These are phyloP conservation scores for Parsonsia alboflavescens DNA, from an alignment of 257 asterid species.

Conservation along the genomic window DNA sequence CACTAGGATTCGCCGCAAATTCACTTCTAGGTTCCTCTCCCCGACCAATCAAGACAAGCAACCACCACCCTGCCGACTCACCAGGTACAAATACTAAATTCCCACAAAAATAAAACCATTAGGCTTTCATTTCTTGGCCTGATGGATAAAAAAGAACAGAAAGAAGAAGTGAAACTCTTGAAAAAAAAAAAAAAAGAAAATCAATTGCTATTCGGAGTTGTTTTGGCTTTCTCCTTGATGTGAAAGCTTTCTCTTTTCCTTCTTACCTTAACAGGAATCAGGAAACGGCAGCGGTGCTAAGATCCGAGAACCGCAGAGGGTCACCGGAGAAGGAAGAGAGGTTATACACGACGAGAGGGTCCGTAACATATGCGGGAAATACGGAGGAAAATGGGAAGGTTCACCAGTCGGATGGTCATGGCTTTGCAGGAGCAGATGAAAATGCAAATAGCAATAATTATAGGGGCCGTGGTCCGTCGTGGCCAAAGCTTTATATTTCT, in stretches of 20 bases:
- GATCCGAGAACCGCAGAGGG: slow-evolving; percentile 25
- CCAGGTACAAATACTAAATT: slow-evolving; percentile 24
- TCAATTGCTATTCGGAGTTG: background rate
- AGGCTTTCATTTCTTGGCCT: background rate
- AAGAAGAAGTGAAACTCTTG: background rate
- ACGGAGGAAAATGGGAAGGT: slow-evolving; percentile 14
- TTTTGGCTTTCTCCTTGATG: background rate
- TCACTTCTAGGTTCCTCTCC: slow-evolving; percentile 27
- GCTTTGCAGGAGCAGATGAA: slow-evolving; percentile 7
- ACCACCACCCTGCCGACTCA: slow-evolving; percentile 21
- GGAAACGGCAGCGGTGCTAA: slow-evolving; percentile 20
- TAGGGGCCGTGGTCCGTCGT: slow-evolving; percentile 15
- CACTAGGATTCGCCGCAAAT: slow-evolving; percentile 30
- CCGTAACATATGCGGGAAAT: slow-evolving; percentile 11
- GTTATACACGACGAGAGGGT: slow-evolving; percentile 29
- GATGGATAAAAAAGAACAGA: background rate
- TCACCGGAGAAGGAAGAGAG: slow-evolving; percentile 40
- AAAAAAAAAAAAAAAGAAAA: too few species aligned
- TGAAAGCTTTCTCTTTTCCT: background rate
- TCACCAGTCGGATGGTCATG: slow-evolving; percentile 10
- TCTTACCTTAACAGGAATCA: slow-evolving; percentile 21
- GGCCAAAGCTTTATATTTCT: slow-evolving; percentile 29
- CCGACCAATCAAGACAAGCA: slow-evolving; percentile 21
- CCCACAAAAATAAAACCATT: background rate
- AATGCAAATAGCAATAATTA: background rate